Evolutionary conservation across 73 alveolate genomes (phyloP).

Genomic region (Uronychia binucleata): DNA sequence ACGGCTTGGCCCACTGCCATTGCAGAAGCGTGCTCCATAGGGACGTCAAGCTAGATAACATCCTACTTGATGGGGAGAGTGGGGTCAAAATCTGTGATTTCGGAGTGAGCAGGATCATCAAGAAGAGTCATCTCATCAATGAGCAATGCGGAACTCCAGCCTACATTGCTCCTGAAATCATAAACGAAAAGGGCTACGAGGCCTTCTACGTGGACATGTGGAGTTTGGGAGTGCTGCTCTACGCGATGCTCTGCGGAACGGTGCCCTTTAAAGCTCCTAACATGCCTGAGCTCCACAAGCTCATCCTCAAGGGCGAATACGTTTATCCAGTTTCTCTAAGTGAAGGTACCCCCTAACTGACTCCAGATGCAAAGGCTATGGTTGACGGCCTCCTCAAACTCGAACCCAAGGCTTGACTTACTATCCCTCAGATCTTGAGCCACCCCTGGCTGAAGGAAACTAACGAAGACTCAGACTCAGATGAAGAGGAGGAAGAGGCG

Average conservation of each 20-base stretch:
- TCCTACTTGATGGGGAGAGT: slow-evolving; percentile 78
- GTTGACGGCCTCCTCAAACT: slow-evolving; percentile 68
- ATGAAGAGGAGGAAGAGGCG: slow-evolving; percentile 33
- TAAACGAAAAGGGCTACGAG: slow-evolving; percentile 81
- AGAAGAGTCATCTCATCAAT: slow-evolving; percentile 68
- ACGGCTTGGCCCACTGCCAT: slow-evolving; percentile 79
- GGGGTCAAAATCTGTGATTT: slow-evolving; percentile 95
- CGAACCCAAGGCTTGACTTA: slow-evolving; percentile 75
- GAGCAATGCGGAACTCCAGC: slow-evolving; percentile 92
- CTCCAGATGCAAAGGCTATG: slow-evolving; percentile 77
- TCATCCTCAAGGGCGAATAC: slow-evolving; percentile 70
- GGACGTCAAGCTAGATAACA: slow-evolving; percentile 85
- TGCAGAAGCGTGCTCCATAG: slow-evolving; percentile 79
- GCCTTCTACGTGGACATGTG: slow-evolving; percentile 78
- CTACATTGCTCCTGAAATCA: slow-evolving; percentile 84
- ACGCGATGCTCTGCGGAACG: slow-evolving; percentile 45
- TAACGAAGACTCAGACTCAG: slow-evolving; percentile 37
- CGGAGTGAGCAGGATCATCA: slow-evolving; percentile 85
- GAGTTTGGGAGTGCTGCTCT: slow-evolving; percentile 75
- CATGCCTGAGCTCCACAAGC: slow-evolving; percentile 78
- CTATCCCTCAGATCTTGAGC: slow-evolving; percentile 75
- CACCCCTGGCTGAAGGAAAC: slow-evolving; percentile 85
- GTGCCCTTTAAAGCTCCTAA: slow-evolving; percentile 89
- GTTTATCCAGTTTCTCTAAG: slow-evolving; percentile 50
- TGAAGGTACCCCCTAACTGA: too few relatives aligned